Evolutionary conservation across 805 yeast genomes (phyloP).

Genomic region (Yamadazyma sp.): DNA sequence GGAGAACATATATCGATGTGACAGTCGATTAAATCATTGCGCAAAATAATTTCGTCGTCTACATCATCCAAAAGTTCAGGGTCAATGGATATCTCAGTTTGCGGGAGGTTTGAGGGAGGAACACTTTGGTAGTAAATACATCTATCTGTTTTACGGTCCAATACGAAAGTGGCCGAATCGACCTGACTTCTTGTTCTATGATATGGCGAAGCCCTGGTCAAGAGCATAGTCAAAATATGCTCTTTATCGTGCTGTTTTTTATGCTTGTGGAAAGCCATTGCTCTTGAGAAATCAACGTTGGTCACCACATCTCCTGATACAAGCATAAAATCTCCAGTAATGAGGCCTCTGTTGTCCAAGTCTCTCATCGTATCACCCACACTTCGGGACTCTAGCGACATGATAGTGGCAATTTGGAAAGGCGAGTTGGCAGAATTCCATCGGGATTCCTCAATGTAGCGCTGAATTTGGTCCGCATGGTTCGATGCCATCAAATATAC

Average conservation of each 20-base stretch:
- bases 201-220: constrained; percentile 77
- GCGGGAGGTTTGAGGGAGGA: constrained; percentile 48
- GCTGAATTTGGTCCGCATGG: constrained; percentile 86
- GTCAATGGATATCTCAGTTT: constrained; percentile 58
- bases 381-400: constrained; percentile 82
- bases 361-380: constrained; percentile 99
- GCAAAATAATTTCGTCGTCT: constrained; percentile 67
- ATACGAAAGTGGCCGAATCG: constrained; percentile 81
- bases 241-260: constrained; percentile 78
- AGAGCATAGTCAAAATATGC: constrained; percentile 91
- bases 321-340: constrained; percentile 84
- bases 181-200: constrained; percentile 81
- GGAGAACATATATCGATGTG: constrained; percentile 95
- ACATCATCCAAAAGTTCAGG: constrained; percentile 79
- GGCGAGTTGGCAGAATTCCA: constrained; percentile 73
- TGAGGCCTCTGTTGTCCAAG: constrained; percentile 84
- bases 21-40: constrained; percentile 95
- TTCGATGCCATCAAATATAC: constrained; percentile 88
- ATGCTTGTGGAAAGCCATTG: constrained; percentile 68
- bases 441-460: constrained; percentile 71
- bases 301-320: constrained; percentile 96
- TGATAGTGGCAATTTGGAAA: constrained; percentile 73
- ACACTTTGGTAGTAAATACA: constrained; percentile 84
- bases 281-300: constrained; percentile 76
- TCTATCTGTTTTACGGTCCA: constrained; percentile 70